Evolutionary conservation across 352 stramenopile genomes (phyloP), one percentile per base, ranked within the genome.

Genomic region (Phytophthora aleatoria): DNA sequence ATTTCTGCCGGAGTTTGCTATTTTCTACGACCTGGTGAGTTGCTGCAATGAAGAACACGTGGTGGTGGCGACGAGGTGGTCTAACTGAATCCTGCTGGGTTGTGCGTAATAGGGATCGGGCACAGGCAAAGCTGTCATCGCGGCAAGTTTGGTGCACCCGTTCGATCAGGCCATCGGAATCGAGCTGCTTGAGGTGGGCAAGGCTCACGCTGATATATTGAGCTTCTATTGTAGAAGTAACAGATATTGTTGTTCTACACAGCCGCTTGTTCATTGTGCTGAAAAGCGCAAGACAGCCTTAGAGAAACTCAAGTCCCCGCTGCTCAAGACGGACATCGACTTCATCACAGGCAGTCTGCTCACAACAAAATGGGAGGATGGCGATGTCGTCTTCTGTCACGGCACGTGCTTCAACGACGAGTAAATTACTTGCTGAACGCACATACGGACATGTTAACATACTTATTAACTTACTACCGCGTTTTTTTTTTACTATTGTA

Each of bases 151-250:
- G 10, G 53, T 94, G 42, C 84, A 95, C 51, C 67, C 79, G n/a
- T 95, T 95, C 47, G 78, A 94, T 52, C 86, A 94, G 44, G 83
- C 83, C 15, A 89, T 93, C 36, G 87, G 87, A 59, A 95, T 95
- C 39, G 87, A 95, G 58, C 51, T 88, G 13, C 67, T 95, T 8
- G 72, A 89, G 71, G 82, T 91, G 26, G n/a, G 41, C 39, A 50
- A 50, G 36, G 36, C 3, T 47, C 24, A 15, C 5, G 1, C 9
- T 35, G 30, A 15, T 30, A 11, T 39, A 8, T 43, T 8, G 12
- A 12, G 38, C 4, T 43, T 3, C 10, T 43, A 3, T 43, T 26
- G 13, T 45, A 45, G 13, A 45, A 13, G 24, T 51, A 36, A 36
- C 31, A 41, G n/a, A 2, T 7, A 5, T 50, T 38, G 1, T 45